Conservation (phyloP, 2,329 filamentous ascomycete species). For the Neopestalotiopsis clavispora region DNA sequence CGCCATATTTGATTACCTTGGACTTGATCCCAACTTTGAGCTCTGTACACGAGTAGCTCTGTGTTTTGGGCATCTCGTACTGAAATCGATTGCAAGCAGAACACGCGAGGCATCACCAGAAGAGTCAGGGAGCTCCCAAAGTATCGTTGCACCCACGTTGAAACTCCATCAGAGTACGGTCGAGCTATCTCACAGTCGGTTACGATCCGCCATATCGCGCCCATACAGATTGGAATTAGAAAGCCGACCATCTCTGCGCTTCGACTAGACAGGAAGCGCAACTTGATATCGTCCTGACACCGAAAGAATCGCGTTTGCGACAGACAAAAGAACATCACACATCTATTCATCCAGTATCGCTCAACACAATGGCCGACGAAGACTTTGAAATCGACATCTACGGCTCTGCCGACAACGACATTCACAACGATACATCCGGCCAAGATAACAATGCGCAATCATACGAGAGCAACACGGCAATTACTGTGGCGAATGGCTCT, state of each 20-base stretch:
- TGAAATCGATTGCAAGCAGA: background rate
- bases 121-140: background rate
- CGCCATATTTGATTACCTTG: conserved; percentile 34
- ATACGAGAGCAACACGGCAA: conserved; percentile 42
- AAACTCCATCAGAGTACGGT: too few relatives aligned
- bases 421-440: conserved; percentile 25
- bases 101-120: background rate
- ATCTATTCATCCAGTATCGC: background rate
- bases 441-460: conserved; percentile 45
- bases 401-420: conserved; percentile 54
- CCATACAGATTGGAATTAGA: too few relatives aligned
- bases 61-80: background rate
- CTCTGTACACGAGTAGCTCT: background rate
- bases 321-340: background rate
- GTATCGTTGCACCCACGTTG: too few relatives aligned
- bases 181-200: too few relatives aligned
- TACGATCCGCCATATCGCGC: too few relatives aligned
- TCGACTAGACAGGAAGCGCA: background rate
- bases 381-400: conserved; percentile 78
- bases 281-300: background rate
- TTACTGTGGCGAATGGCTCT: conserved; percentile 44
- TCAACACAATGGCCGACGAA: conserved; percentile 66
- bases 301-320: background rate
- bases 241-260: too few relatives aligned
- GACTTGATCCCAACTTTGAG: background rate